Evolutionary conservation across 768 basidiomycete species (phyloP), one percentile per base, ranked within the genome.

Genomic region (Tricholoma saponaceum): DNA sequence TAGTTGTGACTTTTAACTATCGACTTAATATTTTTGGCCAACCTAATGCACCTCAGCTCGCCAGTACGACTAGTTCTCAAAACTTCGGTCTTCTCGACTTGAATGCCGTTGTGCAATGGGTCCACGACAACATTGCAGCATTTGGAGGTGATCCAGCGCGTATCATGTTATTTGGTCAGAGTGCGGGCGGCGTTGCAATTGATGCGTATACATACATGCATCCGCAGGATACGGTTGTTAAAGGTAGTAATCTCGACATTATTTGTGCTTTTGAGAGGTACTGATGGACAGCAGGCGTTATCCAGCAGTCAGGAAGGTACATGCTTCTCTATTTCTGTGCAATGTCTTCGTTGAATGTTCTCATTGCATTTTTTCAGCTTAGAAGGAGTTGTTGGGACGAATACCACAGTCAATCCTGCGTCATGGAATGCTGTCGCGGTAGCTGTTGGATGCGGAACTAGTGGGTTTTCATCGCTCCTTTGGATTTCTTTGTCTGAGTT

Each of bases 61-160:
- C 61, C 12, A 61, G 59, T 26, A 51, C 57, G 10, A 61, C 59
- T 1, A 60, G 63, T 8, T 58, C 71, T 1, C 74, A 74, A 53
- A 78, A 77, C 55, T 76, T 75, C 61, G 75, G 74, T 16, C 64
- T 77, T 3, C 67, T 76, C 10, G 76, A 77, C 51, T 22, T 70
- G 2, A 68, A 73, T 18, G 71, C 74, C n/a, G 79, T 72, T n/a
- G 70, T 81, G 6, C 60, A 78, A 58, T 80, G 79, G 80, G 72
- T 81, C 4, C 72, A 76, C 43, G 67, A 74, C 50, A 78, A 82
- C 60, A 81, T 82, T 51, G 73, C 69, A n/a, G 69, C 64, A 8
- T 82, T 81, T 52, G 74, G 74, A 26, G 74, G 74, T 20, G 74
- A 76, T 60, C 74, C 73, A 5, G 62, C 70, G 4, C 69, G 79